A percentile compares a stretch with the other conserved stretches of the same genome.
Evolutionary conservation across 2,329 filamentous ascomycete genomes (phyloP).

Genomic region (Polychaeton citri): DNA sequence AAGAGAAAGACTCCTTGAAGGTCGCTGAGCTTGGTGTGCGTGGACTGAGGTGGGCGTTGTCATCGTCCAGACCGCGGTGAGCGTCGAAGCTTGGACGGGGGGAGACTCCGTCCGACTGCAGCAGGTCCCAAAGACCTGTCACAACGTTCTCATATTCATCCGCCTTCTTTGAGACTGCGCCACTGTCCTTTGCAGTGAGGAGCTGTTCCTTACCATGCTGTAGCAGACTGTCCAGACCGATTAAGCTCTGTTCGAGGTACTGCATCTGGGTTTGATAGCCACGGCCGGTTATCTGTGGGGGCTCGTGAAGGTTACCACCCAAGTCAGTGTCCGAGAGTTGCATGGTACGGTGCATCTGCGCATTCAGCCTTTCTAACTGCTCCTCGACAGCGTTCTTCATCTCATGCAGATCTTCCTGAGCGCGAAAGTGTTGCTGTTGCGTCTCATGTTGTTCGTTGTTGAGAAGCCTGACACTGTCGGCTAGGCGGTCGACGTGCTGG

Average conservation of each 20-base stretch:
- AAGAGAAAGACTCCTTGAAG: slow-evolving; percentile 39
- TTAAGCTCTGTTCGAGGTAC: slow-evolving; percentile 52
- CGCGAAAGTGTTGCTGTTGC: slow-evolving; percentile 12
- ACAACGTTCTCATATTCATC: slow-evolving; percentile 45
- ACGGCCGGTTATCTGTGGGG: slow-evolving; percentile 43
- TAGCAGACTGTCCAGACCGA: slow-evolving; percentile 17
- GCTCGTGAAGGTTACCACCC: slow-evolving; percentile 38
- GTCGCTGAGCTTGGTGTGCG: slow-evolving; percentile 19
- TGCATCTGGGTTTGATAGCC: slow-evolving; percentile 53
- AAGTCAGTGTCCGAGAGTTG: slow-evolving; percentile 31
- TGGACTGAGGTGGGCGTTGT: slow-evolving; percentile 12
- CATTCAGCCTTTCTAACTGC: slow-evolving; percentile 18
- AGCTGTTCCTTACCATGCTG: slow-evolving; percentile 17
- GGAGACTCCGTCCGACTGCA: slow-evolving; percentile 29
- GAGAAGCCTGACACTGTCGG: slow-evolving; percentile 14
- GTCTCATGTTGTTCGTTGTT: slow-evolving; percentile 16
- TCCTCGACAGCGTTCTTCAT: slow-evolving; percentile 15
- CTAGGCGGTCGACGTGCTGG: slow-evolving; percentile 12
- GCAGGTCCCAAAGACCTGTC: slow-evolving; percentile 40
- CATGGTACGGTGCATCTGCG: slow-evolving; percentile 21
- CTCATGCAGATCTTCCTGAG: slow-evolving; percentile 5
- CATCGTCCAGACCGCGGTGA: slow-evolving; percentile 12
- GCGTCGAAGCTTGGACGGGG: slow-evolving; percentile 10
- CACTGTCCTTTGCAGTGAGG: slow-evolving; percentile 10
- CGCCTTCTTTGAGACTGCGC: slow-evolving; percentile 21